Evolutionary conservation across 768 basidiomycete species (phyloP).

Genomic region (Mycena metata): DNA sequence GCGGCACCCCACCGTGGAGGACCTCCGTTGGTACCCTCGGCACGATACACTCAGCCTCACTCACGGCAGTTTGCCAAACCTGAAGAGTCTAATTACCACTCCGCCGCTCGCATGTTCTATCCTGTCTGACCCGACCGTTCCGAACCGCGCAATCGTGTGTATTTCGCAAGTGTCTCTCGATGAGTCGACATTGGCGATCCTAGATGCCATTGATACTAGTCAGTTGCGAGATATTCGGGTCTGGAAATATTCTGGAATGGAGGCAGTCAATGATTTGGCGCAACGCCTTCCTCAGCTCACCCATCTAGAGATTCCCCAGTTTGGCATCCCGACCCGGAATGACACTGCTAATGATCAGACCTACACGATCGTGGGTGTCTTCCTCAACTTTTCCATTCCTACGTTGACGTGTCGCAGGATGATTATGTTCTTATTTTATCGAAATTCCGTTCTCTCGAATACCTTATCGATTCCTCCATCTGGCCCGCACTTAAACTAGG

Average conservation of each 20-base stretch:
- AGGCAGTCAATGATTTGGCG: conserved; percentile 37
- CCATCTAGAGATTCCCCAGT: conserved; percentile 41
- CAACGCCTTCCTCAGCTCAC: conserved; percentile 39
- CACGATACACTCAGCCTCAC: conserved; percentile 29
- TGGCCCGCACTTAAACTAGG: conserved; percentile 33
- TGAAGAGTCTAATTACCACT: conserved; percentile 39
- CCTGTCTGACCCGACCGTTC: conserved; percentile 35
- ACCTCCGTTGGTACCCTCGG: conserved; percentile 44
- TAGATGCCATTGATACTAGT: conserved; percentile 39
- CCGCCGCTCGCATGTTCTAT: conserved; percentile 37
- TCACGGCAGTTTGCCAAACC: conserved; percentile 38
- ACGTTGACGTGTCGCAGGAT: conserved; percentile 29
- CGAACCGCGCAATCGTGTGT: conserved; percentile 36
- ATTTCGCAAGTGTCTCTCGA: conserved; percentile 41
- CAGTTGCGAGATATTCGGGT: conserved; percentile 41
- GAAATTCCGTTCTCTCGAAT: conserved; percentile 35
- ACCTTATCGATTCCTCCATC: conserved; percentile 37
- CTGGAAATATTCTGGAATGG: conserved; percentile 41
- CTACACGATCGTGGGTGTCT: conserved; percentile 35
- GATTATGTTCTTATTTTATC: conserved; percentile 42
- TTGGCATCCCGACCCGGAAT: conserved; percentile 33
- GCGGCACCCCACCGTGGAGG: conserved; percentile 43
- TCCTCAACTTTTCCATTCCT: not conserved
- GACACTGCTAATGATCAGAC: conserved; percentile 30
- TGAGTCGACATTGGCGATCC: conserved; percentile 34